Conservation (phyloP, 169 alveolate genomes). For the Plasmodium blacklocki region DNA sequence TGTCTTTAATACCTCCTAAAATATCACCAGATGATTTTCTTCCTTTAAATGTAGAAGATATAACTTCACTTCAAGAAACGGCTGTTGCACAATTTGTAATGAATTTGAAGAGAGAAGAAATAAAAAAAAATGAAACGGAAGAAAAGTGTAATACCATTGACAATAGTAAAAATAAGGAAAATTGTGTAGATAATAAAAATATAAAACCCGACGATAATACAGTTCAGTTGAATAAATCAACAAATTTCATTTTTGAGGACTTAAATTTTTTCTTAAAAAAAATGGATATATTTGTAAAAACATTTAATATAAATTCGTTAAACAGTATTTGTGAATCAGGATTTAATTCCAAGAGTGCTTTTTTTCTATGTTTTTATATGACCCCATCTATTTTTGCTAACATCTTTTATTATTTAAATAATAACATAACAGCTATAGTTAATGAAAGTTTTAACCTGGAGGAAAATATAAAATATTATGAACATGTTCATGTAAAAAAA, state of each 20-base stretch:
- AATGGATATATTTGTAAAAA: constrained; percentile 46
- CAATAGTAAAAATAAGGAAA: neutral
- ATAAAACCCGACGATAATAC: neutral
- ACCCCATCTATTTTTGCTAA: constrained; percentile 23
- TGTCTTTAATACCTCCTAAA: constrained; percentile 56
- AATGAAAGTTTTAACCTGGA: constrained; percentile 33
- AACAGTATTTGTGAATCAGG: constrained; percentile 66
- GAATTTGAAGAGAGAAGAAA: neutral
- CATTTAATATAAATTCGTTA: constrained; percentile 8
- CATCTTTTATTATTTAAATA: constrained; percentile 39
- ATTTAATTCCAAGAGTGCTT: constrained; percentile 44
- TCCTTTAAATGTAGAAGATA: constrained; percentile 61
- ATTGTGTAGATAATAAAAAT: neutral
- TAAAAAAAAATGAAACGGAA: neutral
- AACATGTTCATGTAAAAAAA: constrained; percentile 21
- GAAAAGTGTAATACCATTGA: neutral
- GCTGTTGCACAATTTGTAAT: constrained; percentile 51
- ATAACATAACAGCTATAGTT: constrained; percentile 39
- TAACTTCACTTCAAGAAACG: constrained; percentile 62
- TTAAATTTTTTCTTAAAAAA: constrained; percentile 32
- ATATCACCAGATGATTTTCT: constrained; percentile 22
- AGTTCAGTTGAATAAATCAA: neutral
- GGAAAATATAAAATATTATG: constrained; percentile 48
- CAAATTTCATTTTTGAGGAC: constrained; percentile 10
- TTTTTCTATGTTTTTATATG: constrained; percentile 57